A percentile compares a stretch with the other conserved stretches of the same genome.
Conservation (phyloP, 164 flowering plant genomes). For the Litsea cubeba region DNA sequence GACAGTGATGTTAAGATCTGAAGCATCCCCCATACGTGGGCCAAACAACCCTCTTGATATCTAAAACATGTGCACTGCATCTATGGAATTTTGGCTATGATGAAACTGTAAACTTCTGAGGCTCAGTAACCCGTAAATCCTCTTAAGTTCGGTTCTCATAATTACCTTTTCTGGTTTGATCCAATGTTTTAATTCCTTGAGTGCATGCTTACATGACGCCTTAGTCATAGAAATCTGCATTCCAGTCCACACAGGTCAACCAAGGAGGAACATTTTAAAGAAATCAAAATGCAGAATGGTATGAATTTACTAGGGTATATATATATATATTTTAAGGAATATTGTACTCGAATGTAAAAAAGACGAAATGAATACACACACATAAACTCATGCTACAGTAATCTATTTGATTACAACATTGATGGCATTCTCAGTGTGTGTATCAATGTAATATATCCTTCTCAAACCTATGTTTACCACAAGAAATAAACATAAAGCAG, state of each 20-base stretch:
- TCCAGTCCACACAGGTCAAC: background rate
- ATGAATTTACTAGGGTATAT: background rate
- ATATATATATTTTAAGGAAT: background rate
- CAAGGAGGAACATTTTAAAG: background rate
- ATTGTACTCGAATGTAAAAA: no score
- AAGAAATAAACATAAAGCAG: no score
- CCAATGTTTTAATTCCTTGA: constrained; percentile 18
- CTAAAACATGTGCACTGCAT: background rate
- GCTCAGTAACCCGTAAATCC: background rate
- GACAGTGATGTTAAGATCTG: no score
- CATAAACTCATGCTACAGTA: background rate
- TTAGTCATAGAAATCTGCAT: constrained; percentile 13
- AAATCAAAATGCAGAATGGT: no score
- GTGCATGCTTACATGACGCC: constrained; percentile 2
- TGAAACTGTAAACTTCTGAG: background rate
- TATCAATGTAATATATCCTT: no score
- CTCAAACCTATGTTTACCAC: no score
- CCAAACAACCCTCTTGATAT: background rate
- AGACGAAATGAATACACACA: background rate
- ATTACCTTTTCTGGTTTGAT: constrained; percentile 19
- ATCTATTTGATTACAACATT: background rate
- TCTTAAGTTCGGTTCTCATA: background rate
- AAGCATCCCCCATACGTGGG: no score
- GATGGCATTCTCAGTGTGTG: background rate
- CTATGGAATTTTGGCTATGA: background rate